A percentile compares a stretch with the other conserved stretches of the same genome.
These are phyloP conservation scores for Hawksworthiomyces lignivorus DNA, from an alignment of 2,329 filamentous ascomycete species.

Conservation along the genomic window DNA sequence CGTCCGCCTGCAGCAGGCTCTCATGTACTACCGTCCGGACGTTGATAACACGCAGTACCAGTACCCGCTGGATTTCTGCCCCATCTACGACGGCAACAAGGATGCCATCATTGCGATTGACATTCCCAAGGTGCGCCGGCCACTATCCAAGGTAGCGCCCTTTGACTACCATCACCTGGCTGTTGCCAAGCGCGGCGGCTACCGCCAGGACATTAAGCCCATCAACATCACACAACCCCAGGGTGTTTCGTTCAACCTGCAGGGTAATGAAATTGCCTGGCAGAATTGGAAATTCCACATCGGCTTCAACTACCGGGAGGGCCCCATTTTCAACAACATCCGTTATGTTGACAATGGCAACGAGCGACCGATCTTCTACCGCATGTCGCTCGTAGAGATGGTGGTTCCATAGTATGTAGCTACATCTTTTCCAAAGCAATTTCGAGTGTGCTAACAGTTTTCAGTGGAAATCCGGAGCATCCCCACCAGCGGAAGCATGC, in stretches of 20 bases:
- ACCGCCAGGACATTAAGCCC: constrained; percentile 70
- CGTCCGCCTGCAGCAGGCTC: constrained; percentile 76
- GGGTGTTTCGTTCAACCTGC: constrained; percentile 69
- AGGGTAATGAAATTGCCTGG: constrained; percentile 68
- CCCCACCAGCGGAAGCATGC: constrained; percentile 77
- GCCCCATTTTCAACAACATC: constrained; percentile 84
- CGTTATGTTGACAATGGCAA: constrained; percentile 79
- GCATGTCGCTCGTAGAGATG: constrained; percentile 86
- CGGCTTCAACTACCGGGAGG: constrained; percentile 91
- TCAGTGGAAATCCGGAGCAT: constrained; percentile 69
- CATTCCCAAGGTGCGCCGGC: constrained; percentile 68
- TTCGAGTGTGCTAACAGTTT: too few relatives aligned
- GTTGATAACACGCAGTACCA: constrained; percentile 84
- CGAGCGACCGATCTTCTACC: constrained; percentile 75
- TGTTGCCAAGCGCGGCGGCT: constrained; percentile 67
- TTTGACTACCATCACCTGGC: constrained; percentile 74
- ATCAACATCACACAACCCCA: constrained; percentile 68
- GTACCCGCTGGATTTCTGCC: constrained; percentile 88
- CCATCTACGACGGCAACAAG: constrained; percentile 78
- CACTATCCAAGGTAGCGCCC: constrained; percentile 61
- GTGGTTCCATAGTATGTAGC: constrained; percentile 91
- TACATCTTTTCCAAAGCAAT: too few relatives aligned
- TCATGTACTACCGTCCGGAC: constrained; percentile 92
- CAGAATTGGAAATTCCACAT: constrained; percentile 92
- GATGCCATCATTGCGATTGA: constrained; percentile 76